These are phyloP conservation scores for Ustilago shanxiensis DNA, from an alignment of 1,284 basidiomycete species.

Conservation along the genomic window DNA sequence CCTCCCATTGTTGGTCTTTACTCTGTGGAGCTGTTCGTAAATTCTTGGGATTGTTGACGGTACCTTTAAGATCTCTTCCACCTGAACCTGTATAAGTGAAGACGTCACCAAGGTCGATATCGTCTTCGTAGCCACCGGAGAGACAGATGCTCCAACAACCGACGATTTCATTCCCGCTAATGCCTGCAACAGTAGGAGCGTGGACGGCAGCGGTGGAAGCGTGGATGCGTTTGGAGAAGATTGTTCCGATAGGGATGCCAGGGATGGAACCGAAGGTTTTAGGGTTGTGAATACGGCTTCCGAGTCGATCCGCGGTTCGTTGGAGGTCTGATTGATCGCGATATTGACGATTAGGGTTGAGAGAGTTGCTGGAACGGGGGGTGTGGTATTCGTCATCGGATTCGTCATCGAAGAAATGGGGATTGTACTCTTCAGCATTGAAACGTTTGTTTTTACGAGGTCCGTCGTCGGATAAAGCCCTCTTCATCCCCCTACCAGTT, in stretches of 20 bases:
- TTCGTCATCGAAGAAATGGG: background rate
- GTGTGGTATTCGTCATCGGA: constrained; percentile 16
- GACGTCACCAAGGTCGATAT: constrained; percentile 81
- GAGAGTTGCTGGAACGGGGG: background rate
- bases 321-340: constrained; percentile 1
- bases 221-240: constrained; percentile 53
- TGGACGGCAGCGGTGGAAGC: constrained; percentile 56
- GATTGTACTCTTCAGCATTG: background rate
- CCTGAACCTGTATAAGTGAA: constrained; percentile 78
- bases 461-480: constrained; percentile 7
- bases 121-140: constrained; percentile 84
- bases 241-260: constrained; percentile 49
- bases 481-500: constrained; percentile 8
- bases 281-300: constrained; percentile 44
- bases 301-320: constrained; percentile 33
- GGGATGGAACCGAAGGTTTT: constrained; percentile 70
- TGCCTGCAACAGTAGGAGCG: constrained; percentile 81
- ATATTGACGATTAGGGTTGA: constrained; percentile 19
- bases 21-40: constrained; percentile 86
- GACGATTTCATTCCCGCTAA: constrained; percentile 75
- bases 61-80: constrained; percentile 84
- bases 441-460: background rate
- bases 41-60: constrained; percentile 79
- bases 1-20: constrained; percentile 81
- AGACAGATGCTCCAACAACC: constrained; percentile 84